Base-by-base conservation (phyloP, 805 yeast genomes). In the Hanseniaspora vineae region DNA sequence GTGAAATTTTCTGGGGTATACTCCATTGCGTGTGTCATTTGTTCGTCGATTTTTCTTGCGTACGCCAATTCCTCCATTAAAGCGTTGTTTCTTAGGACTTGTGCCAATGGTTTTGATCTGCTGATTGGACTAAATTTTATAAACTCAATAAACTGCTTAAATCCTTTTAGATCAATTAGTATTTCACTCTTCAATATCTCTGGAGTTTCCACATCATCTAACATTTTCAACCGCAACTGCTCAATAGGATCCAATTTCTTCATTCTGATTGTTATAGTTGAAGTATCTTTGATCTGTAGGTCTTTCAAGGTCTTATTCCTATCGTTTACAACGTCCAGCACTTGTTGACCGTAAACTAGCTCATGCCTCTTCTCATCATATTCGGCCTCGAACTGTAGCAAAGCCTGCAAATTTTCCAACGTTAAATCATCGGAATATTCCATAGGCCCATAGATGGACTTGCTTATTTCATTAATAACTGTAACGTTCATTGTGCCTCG, bases 1-100 rank as follows among this genome's bases (percentile, higher is more conserved):
- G 88, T 81, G 66, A 92, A 92, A 35, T 84, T 73, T 61, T 92
- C 99, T 0, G 99, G 98, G 4, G 90, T 78, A 46, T 81, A 79
- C 50, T 89, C 97, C 60, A 80, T 71, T 0, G 98, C 97, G 52
- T 77, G 71, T 43, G 77, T 72, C 70, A 84, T 69, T 58, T 87
- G 86, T 52, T 86, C 94, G 50, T 86, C 85, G 44, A 90, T 80
- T 39, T 80, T 84, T 55, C 77, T 77, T 55, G 79, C 81, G 51
- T 78, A 45, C 6, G 50, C 50, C n/a, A 42, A 6, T 14, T 45
- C 46, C 15, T 44, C 45, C 32, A 48, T 15, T 2, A 31, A 39
- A 6, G 42, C 44, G 33, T 45, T 45, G 19, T 42, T 33, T 37
- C 42, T 45, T n/a, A 48, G 42, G 13, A 48, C 42, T 18, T 42